Base-by-base conservation (phyloP, 1,139 yeast genomes). In the Yamadazyma blattariae region DNA sequence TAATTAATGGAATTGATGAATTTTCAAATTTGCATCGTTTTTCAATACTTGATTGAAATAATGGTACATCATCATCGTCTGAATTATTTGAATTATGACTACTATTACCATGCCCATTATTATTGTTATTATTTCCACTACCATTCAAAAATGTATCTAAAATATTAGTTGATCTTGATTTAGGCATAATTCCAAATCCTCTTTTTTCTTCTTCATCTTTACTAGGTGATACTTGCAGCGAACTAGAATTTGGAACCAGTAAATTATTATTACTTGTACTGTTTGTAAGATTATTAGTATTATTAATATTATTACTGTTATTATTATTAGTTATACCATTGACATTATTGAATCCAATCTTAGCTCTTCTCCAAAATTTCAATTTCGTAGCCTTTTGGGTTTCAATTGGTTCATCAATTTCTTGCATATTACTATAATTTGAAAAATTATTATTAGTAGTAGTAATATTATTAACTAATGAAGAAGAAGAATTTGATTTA, bases 1-100 rank as follows among this genome's bases (percentile, higher is more conserved):
- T 73, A 29, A 92, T 77, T 42, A 77, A 59, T 6, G 98, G 98
- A 8, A 88, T 71, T 4, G 56, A 46, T 16, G 73, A 65, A 14
- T 73, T 71, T 52, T 92, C 97, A 44, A 62, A 71, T 13, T 63
- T 64, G 7, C 86, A 70, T 37, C 90, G 65, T 34, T 68, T 67
- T 43, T 77, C 81, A 43, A 86, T 63, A 1, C 86, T 64, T n/a
- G 71, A 59, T 3, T 63, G 52, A 43, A 72, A 73, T 11, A 76
- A 56, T 12, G 72, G 64, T 6, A 47, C 54, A 3, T 47, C 54
- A 6, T 38, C 40, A 7, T 37, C 47, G 7, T 23, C 33, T 16
- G 38, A 38, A 15, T 37, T 19, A 16, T 32, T 41, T n/a, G 8
- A n/a, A 7, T 8, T n/a, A n/a, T 8, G 5, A 12, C 14, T 11